These are phyloP conservation scores for Pugionium cornutum DNA, from an alignment of 345 rosid genomes.

Conservation along the genomic window DNA sequence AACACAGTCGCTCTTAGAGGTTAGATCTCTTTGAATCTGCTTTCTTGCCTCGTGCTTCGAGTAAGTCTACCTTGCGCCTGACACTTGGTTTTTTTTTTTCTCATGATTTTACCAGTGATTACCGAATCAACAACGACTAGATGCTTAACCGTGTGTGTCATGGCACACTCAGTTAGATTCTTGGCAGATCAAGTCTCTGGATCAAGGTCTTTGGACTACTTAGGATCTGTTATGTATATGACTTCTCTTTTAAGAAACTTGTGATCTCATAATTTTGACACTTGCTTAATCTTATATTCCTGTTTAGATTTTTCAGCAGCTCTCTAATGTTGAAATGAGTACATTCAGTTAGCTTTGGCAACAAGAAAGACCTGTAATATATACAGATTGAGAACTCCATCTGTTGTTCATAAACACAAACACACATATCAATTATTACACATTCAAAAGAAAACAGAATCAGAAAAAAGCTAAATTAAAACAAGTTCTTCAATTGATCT, in stretches of 20 bases:
- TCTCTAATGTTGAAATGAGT: background rate
- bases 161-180: constrained; percentile 60
- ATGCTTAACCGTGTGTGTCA: constrained; percentile 61
- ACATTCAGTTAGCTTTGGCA: background rate
- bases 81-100: constrained; percentile 2
- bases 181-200: constrained; percentile 44
- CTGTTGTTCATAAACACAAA: background rate
- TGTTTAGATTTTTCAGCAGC: background rate
- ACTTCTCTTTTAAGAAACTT: constrained; percentile 14
- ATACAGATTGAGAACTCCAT: background rate
- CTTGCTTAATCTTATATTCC: background rate
- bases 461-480: background rate
- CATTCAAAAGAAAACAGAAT: constrained; percentile 3
- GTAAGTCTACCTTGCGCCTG: background rate
- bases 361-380: constrained; percentile 13
- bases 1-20: constrained; percentile 77
- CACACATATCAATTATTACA: background rate
- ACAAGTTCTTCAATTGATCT: background rate
- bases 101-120: constrained; percentile 47
- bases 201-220: constrained; percentile 36
- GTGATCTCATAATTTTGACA: constrained; percentile 7
- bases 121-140: constrained; percentile 52
- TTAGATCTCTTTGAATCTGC: constrained; percentile 32
- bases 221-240: constrained; percentile 18
- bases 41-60: background rate